Evolutionary conservation across 306 rosid species (phyloP).

Genomic region (Alnus glutinosa): DNA sequence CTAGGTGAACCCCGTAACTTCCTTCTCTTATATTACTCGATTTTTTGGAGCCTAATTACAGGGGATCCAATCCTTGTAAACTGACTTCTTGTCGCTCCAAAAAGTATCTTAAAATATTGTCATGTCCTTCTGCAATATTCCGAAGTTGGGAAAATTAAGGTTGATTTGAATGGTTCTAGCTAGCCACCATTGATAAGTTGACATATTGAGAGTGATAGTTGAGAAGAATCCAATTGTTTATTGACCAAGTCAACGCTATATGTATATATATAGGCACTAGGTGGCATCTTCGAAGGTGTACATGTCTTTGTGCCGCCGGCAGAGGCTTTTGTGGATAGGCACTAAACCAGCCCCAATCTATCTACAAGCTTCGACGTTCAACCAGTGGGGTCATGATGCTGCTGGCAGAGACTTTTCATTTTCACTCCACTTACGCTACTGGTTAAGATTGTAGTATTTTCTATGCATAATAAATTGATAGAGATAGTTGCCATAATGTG

Average conservation of each 20-base stretch:
- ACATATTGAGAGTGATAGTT: not conserved
- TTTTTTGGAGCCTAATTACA: too few relatives aligned
- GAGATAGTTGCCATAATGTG: too few relatives aligned
- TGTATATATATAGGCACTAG: not conserved
- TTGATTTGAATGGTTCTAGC: not conserved
- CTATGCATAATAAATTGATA: too few relatives aligned
- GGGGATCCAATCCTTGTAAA: too few relatives aligned
- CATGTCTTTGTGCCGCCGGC: not conserved
- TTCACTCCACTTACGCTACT: too few relatives aligned
- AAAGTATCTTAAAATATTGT: too few relatives aligned
- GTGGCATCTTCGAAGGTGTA: not conserved
- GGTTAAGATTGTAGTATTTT: too few relatives aligned
- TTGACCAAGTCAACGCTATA: not conserved
- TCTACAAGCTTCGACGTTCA: not conserved
- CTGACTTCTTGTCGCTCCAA: too few relatives aligned
- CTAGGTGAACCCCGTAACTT: too few relatives aligned
- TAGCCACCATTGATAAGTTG: not conserved
- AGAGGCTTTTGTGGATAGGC: not conserved
- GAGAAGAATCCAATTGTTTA: not conserved
- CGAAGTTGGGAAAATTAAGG: not conserved
- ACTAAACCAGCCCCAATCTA: not conserved
- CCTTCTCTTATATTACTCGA: too few relatives aligned
- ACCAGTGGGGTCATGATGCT: not conserved
- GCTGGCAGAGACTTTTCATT: not conserved
- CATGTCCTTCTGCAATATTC: not conserved